These are phyloP conservation scores for Chaetomium strumarium DNA, from an alignment of 2,329 filamentous ascomycete species.

Conservation along the genomic window DNA sequence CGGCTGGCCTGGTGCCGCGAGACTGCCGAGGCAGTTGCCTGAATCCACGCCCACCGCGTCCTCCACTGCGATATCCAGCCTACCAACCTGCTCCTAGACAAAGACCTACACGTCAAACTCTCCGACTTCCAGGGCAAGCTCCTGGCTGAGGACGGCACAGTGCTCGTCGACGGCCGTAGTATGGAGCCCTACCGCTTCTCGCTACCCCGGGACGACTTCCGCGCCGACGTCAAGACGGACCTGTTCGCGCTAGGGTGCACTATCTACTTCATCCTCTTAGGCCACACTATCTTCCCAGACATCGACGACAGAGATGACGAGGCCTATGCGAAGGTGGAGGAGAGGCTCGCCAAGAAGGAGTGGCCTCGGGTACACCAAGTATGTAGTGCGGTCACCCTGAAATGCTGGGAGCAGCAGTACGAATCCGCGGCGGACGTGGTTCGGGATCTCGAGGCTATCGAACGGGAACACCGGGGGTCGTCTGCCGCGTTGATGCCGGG, in stretches of 20 bases:
- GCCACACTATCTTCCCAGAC: background rate
- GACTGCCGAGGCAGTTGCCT: slow-evolving; percentile 2
- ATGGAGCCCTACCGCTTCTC: background rate
- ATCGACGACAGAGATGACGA: background rate
- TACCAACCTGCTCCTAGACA: slow-evolving; percentile 2
- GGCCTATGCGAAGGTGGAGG: background rate
- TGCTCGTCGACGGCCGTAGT: slow-evolving; percentile 2
- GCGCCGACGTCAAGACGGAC: slow-evolving; percentile 2
- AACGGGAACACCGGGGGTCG: background rate
- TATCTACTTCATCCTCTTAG: background rate
- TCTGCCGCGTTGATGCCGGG: background rate
- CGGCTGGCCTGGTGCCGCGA: slow-evolving; percentile 1
- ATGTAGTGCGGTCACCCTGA: slow-evolving; percentile 2
- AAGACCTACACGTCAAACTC: slow-evolving; percentile 3
- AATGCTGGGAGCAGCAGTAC: slow-evolving; percentile 4
- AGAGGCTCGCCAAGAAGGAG: background rate
- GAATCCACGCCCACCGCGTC: background rate
- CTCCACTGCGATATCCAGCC: slow-evolving; percentile 6
- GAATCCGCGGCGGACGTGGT: slow-evolving; percentile 1
- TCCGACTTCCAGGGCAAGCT: slow-evolving; percentile 1
- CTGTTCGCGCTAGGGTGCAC: slow-evolving; percentile 2
- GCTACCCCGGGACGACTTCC: background rate
- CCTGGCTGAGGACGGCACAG: background rate
- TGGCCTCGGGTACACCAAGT: background rate
- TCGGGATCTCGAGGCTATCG: background rate